Conservation (phyloP, 257 asterid genomes). For the Solanum habrochaites region DNA sequence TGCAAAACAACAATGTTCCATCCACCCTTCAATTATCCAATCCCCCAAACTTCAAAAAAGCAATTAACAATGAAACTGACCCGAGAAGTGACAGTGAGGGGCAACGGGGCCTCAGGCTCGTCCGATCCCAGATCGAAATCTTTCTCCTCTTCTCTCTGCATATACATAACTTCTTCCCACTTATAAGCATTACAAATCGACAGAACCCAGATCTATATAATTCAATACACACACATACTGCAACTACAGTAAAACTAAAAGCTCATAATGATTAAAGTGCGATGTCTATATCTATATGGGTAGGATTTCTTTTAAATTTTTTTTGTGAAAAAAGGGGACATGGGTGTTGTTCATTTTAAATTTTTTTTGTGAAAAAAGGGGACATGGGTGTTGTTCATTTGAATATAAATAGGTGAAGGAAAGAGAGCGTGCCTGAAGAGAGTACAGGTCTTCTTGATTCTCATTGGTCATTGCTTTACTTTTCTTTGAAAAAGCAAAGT, state of each 20-base stretch:
- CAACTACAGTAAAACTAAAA: neutral
- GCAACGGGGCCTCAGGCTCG: conserved; percentile 74
- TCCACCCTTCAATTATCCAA: neutral
- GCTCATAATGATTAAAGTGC: neutral
- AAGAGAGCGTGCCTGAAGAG: conserved; percentile 28
- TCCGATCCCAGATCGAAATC: conserved; percentile 59
- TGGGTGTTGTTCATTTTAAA: conserved; percentile 10
- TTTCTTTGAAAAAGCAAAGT: neutral
- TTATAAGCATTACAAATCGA: neutral
- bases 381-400: conserved; percentile 7
- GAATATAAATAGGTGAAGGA: conserved; percentile 3
- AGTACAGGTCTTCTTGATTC: conserved; percentile 21
- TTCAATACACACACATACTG: neutral
- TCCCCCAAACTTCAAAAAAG: neutral
- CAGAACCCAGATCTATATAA: conserved; percentile 24
- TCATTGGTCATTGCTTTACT: conserved; percentile 28
- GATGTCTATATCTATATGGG: neutral
- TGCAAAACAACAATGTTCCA: conserved; percentile 17
- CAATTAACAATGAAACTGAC: conserved; percentile 10
- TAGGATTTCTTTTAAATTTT: neutral
- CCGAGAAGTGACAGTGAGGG: conserved; percentile 94
- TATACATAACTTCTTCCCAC: conserved; percentile 2
- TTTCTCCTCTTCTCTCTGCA: conserved; percentile 88
- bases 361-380: neutral
- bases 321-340: neutral